phyloP scores from a whole-genome alignment of 257 asterid genomes.

The Solanum tacnaense region DNA sequence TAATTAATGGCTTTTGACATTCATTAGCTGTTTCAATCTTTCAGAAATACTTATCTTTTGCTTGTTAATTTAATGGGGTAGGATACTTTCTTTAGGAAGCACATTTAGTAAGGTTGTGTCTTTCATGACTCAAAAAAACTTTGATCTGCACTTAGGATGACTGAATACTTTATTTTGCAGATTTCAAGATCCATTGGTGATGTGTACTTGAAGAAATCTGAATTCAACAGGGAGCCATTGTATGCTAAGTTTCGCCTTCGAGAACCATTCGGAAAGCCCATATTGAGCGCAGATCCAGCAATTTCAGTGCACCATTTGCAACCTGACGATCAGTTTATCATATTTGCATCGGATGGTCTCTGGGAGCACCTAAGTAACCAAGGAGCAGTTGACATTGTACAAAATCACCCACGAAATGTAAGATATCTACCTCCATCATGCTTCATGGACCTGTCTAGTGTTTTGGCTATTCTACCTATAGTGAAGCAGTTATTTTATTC shows the following conservation, averaged over 20 bases:
- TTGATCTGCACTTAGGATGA: background rate
- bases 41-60: background rate
- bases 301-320: constrained; percentile 48
- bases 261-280: constrained; percentile 50
- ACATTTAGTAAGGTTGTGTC: background rate
- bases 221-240: constrained; percentile 75
- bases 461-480: background rate
- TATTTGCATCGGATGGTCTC: constrained; percentile 78
- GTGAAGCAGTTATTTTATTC: background rate
- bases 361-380: constrained; percentile 85
- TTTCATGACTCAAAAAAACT: background rate
- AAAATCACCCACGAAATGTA: constrained; percentile 53
- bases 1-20: background rate
- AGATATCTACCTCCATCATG: constrained; percentile 7
- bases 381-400: constrained; percentile 69
- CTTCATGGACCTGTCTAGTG: background rate
- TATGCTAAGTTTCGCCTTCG: constrained; percentile 62
- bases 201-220: constrained; percentile 56
- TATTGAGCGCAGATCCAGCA: constrained; percentile 66
- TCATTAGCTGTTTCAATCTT: background rate
- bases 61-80: background rate
- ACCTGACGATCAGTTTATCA: constrained; percentile 58
- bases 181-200: constrained; percentile 76
- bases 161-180: constrained; percentile 22
- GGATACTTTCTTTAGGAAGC: background rate